phyloP scores from a whole-genome alignment of 106 monocot genomes.

The Narthecium ossifragum region DNA sequence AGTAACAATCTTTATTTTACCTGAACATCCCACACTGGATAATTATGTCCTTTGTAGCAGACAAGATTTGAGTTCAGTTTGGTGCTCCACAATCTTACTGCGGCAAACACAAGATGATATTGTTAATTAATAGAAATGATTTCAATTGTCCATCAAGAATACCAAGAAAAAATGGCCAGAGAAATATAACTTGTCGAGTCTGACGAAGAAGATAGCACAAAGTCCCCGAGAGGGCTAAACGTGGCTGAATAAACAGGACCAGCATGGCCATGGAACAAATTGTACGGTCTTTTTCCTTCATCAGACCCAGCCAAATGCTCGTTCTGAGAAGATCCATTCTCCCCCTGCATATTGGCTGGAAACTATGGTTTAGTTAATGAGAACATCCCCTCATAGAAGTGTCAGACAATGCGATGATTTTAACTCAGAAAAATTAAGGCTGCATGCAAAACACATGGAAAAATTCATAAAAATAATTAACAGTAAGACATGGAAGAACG shows the following conservation, averaged over 20 bases:
- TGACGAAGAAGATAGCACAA: slow-evolving; percentile 85
- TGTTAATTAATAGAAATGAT: background rate
- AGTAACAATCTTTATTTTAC: slow-evolving; percentile 26
- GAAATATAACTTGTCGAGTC: slow-evolving; percentile 74
- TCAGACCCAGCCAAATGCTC: slow-evolving; percentile 42
- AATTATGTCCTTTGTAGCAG: slow-evolving; percentile 96
- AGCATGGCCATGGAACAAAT: slow-evolving; percentile 77
- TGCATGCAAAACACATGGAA: too few relatives aligned
- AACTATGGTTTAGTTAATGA: slow-evolving; percentile 8
- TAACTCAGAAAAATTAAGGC: too few relatives aligned
- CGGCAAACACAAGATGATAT: slow-evolving; percentile 16
- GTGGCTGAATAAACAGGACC: slow-evolving; percentile 87
- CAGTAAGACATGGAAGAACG: too few relatives aligned
- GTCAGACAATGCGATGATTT: too few relatives aligned
- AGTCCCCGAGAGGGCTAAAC: slow-evolving; percentile 87
- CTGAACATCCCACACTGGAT: slow-evolving; percentile 98
- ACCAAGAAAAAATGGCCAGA: background rate
- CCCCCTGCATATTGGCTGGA: slow-evolving; percentile 60
- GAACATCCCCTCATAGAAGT: too few relatives aligned
- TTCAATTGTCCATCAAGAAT: too few relatives aligned
- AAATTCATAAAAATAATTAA: too few relatives aligned
- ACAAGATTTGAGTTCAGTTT: slow-evolving; percentile 93
- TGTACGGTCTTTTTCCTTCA: slow-evolving; percentile 57
- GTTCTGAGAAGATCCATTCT: slow-evolving; percentile 33
- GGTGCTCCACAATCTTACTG: slow-evolving; percentile 94